A percentile compares a stretch with the other conserved stretches of the same genome.
Evolutionary conservation across 1,139 yeast species (phyloP).

Genomic region (Blastobotrys illinoisensis): DNA sequence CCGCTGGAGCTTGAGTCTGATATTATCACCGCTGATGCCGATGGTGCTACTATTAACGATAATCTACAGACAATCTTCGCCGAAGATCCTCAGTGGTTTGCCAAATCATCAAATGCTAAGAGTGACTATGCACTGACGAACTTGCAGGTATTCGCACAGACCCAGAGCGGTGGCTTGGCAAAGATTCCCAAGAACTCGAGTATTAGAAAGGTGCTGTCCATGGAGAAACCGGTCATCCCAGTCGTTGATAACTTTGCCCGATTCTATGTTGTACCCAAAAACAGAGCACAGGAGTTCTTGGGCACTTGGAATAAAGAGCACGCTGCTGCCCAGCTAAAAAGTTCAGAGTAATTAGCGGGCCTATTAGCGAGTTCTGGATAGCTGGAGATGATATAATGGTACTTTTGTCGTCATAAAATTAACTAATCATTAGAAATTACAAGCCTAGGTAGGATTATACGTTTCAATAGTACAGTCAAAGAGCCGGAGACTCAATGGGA

Average conservation of each 20-base stretch:
- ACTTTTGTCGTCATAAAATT: neutral
- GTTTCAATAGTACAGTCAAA: constrained; percentile 70
- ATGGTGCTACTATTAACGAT: constrained; percentile 55
- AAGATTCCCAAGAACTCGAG: constrained; percentile 77
- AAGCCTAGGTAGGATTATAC: constrained; percentile 48
- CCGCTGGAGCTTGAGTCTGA: constrained; percentile 87
- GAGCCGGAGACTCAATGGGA: constrained; percentile 62
- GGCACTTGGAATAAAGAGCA: constrained; percentile 57
- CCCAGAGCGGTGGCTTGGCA: constrained; percentile 75
- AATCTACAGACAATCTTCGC: constrained; percentile 43
- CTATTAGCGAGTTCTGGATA: too few relatives aligned
- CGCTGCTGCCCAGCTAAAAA: constrained; percentile 14
- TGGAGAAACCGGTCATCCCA: constrained; percentile 63
- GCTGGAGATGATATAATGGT: neutral
- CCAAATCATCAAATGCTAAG: constrained; percentile 32
- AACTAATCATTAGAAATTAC: neutral
- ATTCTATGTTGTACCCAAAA: constrained; percentile 75
- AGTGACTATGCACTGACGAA: constrained; percentile 50
- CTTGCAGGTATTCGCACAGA: constrained; percentile 75
- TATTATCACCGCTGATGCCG: constrained; percentile 60
- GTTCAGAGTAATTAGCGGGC: constrained; percentile 1
- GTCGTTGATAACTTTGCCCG: constrained; percentile 71
- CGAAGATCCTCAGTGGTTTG: constrained; percentile 69
- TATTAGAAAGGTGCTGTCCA: constrained; percentile 57
- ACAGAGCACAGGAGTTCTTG: constrained; percentile 60